phyloP scores from a whole-genome alignment of 441 rosid species.

The Euphorbia corollata region DNA sequence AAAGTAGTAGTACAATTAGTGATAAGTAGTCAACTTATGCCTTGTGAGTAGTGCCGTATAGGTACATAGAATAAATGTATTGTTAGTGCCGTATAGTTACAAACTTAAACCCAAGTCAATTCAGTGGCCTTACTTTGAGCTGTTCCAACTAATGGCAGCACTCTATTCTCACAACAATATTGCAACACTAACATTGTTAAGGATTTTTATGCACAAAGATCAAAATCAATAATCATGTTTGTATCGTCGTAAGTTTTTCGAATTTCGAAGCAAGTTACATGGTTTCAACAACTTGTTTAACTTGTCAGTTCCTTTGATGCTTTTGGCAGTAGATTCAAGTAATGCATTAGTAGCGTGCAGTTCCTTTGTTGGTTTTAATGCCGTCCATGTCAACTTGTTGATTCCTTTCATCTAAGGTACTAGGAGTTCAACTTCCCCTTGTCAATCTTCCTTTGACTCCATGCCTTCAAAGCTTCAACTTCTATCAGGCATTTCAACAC shows the following conservation, averaged over 20 bases:
- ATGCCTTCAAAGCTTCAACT: constrained; percentile 41
- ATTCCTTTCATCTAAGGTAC: constrained; percentile 15
- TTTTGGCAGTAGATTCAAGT: constrained; percentile 18
- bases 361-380: constrained; percentile 11
- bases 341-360: too few relatives aligned
- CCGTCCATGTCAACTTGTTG: constrained; percentile 20
- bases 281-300: constrained; percentile 57
- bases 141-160: background rate
- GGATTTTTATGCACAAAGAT: background rate
- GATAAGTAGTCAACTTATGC: too few relatives aligned
- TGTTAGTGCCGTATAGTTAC: too few relatives aligned
- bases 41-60: too few relatives aligned
- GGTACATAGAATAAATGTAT: too few relatives aligned
- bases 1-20: too few relatives aligned
- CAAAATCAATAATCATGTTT: constrained; percentile 8
- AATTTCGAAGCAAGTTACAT: constrained; percentile 65
- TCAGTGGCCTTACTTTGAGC: too few relatives aligned
- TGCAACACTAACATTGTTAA: background rate
- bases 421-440: constrained; percentile 20
- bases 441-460: constrained; percentile 50
- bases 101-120: too few relatives aligned
- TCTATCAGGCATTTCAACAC: too few relatives aligned
- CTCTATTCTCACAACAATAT: background rate
- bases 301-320: constrained; percentile 30
- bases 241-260: constrained; percentile 47